These are phyloP conservation scores for Hygrophorus russula DNA, from an alignment of 768 basidiomycete genomes.

Conservation along the genomic window DNA sequence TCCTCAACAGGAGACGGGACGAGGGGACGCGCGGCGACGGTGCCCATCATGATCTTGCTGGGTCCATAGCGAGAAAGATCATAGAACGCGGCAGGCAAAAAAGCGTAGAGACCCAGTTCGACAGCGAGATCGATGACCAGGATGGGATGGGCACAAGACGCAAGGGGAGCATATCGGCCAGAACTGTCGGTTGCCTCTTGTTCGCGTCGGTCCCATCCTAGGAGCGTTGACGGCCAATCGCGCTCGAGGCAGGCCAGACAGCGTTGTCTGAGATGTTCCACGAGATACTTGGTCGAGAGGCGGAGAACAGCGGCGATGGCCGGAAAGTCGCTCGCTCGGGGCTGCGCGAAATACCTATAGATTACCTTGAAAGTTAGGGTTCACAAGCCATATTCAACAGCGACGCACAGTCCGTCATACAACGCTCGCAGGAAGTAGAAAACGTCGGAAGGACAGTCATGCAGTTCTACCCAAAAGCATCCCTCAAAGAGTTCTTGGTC, in stretches of 20 bases:
- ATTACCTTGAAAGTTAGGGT: background rate
- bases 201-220: slow-evolving; percentile 62
- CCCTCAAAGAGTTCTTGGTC: slow-evolving; percentile 43
- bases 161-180: slow-evolving; percentile 50
- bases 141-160: slow-evolving; percentile 53
- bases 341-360: slow-evolving; percentile 44
- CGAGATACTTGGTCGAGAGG: slow-evolving; percentile 66
- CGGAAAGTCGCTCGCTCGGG: slow-evolving; percentile 43
- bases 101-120: slow-evolving; percentile 42
- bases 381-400: background rate
- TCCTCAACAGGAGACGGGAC: slow-evolving; percentile 14
- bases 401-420: slow-evolving; percentile 65
- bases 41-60: slow-evolving; percentile 52
- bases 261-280: slow-evolving; percentile 50
- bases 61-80: slow-evolving; percentile 66
- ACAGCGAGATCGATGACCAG: slow-evolving; percentile 60
- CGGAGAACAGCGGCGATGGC: slow-evolving; percentile 55
- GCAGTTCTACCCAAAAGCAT: slow-evolving; percentile 45
- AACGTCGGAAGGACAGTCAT: slow-evolving; percentile 59
- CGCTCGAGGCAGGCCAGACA: slow-evolving; percentile 46
- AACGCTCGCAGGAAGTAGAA: slow-evolving; percentile 55
- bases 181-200: slow-evolving; percentile 33
- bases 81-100: slow-evolving; percentile 66
- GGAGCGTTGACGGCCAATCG: slow-evolving; percentile 61
- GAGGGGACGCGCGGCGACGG: slow-evolving; percentile 18